Evolutionary conservation across 352 stramenopile genomes (phyloP).

Genomic region (Blastocystis sp.): DNA sequence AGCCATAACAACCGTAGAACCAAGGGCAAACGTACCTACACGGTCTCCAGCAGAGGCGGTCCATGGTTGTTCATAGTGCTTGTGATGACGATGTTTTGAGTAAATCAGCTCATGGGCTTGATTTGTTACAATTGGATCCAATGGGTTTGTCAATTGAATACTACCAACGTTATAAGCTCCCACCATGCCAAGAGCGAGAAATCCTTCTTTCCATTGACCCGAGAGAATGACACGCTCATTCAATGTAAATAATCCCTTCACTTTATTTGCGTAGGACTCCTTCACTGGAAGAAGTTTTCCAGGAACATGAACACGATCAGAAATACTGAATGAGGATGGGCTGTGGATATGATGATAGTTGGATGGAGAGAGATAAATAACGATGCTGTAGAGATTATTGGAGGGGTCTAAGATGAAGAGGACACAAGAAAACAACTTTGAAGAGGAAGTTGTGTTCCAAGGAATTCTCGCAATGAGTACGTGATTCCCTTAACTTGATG

Average conservation of each 20-base stretch:
- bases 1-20: slow-evolving; percentile 56
- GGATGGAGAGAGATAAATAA: slow-evolving; percentile 59
- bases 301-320: slow-evolving; percentile 22
- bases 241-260: slow-evolving; percentile 62
- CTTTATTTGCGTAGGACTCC: slow-evolving; percentile 19
- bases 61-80: not conserved
- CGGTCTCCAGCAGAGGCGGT: not conserved
- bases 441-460: not conserved
- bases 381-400: slow-evolving; percentile 45
- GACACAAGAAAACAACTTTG: slow-evolving; percentile 22
- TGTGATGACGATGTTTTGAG: not conserved
- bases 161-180: slow-evolving; percentile 63
- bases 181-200: slow-evolving; percentile 50
- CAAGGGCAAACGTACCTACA: slow-evolving; percentile 20
- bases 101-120: slow-evolving; percentile 40
- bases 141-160: not conserved
- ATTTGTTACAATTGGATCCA: not conserved
- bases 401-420: not conserved
- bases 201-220: slow-evolving; percentile 14
- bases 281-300: slow-evolving; percentile 49
- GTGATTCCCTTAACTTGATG: slow-evolving; percentile 59
- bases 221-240: slow-evolving; percentile 47
- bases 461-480: slow-evolving; percentile 44
- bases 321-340: not conserved
- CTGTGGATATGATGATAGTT: slow-evolving; percentile 62